Conservation (phyloP, 2,329 filamentous ascomycete genomes). For the Verticillium dahliae region DNA sequence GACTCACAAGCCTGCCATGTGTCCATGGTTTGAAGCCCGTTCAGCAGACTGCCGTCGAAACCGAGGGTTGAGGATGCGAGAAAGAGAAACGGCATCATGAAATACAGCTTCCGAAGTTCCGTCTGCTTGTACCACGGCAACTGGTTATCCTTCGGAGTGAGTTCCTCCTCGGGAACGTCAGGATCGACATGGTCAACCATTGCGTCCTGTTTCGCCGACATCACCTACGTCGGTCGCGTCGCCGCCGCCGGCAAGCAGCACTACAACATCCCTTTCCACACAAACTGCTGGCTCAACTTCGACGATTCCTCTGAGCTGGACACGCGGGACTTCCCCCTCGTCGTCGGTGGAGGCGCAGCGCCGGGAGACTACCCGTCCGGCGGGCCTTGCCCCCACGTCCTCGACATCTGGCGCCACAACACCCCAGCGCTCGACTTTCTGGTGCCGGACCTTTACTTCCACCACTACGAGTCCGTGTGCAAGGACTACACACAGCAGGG, state of each 20-base stretch:
- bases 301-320: slow-evolving; percentile 23
- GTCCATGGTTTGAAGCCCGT: background rate
- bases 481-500: slow-evolving; percentile 32
- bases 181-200: background rate
- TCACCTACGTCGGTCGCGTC: slow-evolving; percentile 23
- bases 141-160: slow-evolving; percentile 41
- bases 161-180: slow-evolving; percentile 21
- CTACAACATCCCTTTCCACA: slow-evolving; percentile 25
- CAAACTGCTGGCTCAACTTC: slow-evolving; percentile 29
- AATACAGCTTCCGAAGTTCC: slow-evolving; percentile 49
- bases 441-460: slow-evolving; percentile 40
- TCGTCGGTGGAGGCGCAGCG: slow-evolving; percentile 25
- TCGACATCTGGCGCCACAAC: slow-evolving; percentile 33
- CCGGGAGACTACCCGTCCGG: slow-evolving; percentile 30
- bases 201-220: background rate
- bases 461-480: slow-evolving; percentile 38
- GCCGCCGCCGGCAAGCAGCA: slow-evolving; percentile 25
- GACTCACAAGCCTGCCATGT: background rate
- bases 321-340: slow-evolving; percentile 21
- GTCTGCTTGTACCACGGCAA: slow-evolving; percentile 48
- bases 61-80: slow-evolving; percentile 50
- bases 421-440: slow-evolving; percentile 36
- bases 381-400: slow-evolving; percentile 22
- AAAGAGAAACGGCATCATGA: slow-evolving; percentile 42
- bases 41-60: slow-evolving; percentile 41